These are phyloP conservation scores for Tephrocybe rancida DNA, from an alignment of 768 basidiomycete genomes.

Conservation along the genomic window DNA sequence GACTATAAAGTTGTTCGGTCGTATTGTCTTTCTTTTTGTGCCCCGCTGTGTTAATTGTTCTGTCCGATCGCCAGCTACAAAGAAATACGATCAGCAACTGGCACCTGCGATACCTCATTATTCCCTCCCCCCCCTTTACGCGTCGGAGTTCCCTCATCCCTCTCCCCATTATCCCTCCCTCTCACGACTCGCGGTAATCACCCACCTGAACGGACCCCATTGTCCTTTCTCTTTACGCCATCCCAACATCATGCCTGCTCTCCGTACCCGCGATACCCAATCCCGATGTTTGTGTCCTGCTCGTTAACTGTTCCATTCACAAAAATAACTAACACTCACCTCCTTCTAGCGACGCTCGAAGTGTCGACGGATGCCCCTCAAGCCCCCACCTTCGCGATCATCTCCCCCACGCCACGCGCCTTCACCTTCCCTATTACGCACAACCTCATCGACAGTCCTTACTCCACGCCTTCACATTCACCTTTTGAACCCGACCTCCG, in stretches of 20 bases:
- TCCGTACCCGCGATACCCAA: conserved; percentile 78
- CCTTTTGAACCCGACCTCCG: conserved; percentile 76
- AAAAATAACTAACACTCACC: conserved; percentile 13
- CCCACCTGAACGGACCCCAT: conserved; percentile 19
- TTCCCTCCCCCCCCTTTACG: conserved; percentile 39
- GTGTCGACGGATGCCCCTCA: conserved; percentile 68
- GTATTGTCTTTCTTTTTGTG: conserved; percentile 64
- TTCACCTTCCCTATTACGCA: conserved; percentile 67
- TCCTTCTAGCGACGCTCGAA: conserved; percentile 59
- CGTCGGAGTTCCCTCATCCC: conserved; percentile 35
- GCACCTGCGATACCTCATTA: conserved; percentile 51
- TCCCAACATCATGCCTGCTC: conserved; percentile 68
- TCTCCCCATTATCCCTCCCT: conserved; percentile 23
- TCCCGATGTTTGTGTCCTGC: conserved; percentile 41
- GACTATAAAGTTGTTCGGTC: conserved; percentile 55
- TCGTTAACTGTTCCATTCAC: conserved; percentile 3
- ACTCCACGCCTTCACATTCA: conserved; percentile 65
- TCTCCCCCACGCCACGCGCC: conserved; percentile 72
- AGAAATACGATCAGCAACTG: conserved; percentile 44
- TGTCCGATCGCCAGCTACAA: conserved; percentile 49
- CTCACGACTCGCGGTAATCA: conserved; percentile 25
- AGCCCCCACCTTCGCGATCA: conserved; percentile 58
- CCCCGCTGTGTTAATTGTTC: conserved; percentile 71
- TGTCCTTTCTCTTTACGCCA: conserved; percentile 26
- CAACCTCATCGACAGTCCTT: conserved; percentile 69